phyloP scores from a whole-genome alignment of 768 basidiomycete species.

The Leccinum obscurum region DNA sequence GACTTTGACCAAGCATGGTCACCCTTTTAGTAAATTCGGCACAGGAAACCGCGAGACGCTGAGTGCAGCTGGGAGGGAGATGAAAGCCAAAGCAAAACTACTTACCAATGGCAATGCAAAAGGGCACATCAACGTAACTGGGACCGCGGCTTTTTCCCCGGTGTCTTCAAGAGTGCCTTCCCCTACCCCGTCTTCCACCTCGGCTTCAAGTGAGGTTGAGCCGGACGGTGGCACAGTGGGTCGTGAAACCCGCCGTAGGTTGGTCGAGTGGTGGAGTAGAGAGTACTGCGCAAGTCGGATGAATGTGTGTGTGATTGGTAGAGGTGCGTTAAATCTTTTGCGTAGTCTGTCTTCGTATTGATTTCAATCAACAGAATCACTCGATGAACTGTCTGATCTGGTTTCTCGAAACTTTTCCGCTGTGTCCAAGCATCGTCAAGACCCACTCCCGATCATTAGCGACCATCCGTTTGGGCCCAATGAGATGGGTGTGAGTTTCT shows the following conservation, averaged over 20 bases:
- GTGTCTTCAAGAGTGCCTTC: constrained; percentile 57
- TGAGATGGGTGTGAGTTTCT: constrained; percentile 65
- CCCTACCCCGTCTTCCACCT: constrained; percentile 57
- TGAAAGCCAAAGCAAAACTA: constrained; percentile 51
- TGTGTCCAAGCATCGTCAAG: constrained; percentile 60
- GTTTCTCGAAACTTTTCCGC: constrained; percentile 71
- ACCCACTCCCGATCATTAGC: constrained; percentile 58
- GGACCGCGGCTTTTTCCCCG: constrained; percentile 41
- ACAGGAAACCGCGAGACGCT: constrained; percentile 80
- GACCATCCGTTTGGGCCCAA: constrained; percentile 77
- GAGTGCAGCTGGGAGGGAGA: constrained; percentile 56
- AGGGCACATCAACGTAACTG: constrained; percentile 18
- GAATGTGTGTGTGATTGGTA: constrained; percentile 77
- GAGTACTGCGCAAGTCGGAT: constrained; percentile 85
- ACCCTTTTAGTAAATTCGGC: constrained; percentile 91
- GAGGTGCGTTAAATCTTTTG: constrained; percentile 46
- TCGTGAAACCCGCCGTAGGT: constrained; percentile 72
- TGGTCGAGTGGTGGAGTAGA: constrained; percentile 82
- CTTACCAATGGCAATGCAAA: constrained; percentile 26
- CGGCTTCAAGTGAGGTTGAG: constrained; percentile 56
- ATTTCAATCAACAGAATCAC: constrained; percentile 51
- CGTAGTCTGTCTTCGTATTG: neutral
- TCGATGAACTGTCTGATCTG: constrained; percentile 68
- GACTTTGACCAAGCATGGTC: constrained; percentile 72
- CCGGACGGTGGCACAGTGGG: constrained; percentile 78